Evolutionary conservation across 1,284 basidiomycete genomes (phyloP).

Genomic region (Coniferiporia sulphurascens): DNA sequence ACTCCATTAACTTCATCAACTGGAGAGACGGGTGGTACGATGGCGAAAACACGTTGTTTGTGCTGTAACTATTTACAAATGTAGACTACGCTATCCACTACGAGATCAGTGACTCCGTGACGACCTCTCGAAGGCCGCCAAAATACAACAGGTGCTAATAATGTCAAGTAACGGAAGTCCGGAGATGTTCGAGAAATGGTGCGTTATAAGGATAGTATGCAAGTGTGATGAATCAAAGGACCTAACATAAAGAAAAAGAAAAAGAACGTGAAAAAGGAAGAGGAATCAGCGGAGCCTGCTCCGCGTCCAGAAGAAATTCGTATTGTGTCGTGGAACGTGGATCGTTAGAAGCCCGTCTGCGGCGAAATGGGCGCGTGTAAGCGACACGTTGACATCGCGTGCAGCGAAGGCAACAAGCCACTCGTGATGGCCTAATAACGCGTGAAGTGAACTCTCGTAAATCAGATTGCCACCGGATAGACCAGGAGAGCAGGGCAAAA

Average conservation of each 20-base stretch:
- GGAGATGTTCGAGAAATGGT: background rate
- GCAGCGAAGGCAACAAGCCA: slow-evolving; percentile 29
- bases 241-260: background rate
- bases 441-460: slow-evolving; percentile 4
- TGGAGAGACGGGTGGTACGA: background rate
- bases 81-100: background rate
- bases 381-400: slow-evolving; percentile 26
- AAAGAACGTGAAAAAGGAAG: background rate
- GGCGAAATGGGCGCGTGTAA: slow-evolving; percentile 24
- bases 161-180: background rate
- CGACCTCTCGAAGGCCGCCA: background rate
- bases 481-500: background rate
- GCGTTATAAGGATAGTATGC: background rate
- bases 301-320: background rate
- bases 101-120: background rate
- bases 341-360: slow-evolving; percentile 25
- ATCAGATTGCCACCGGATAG: background rate
- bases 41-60: background rate
- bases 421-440: slow-evolving; percentile 25
- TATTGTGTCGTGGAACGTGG: slow-evolving; percentile 18
- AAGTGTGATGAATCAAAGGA: background rate
- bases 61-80: background rate
- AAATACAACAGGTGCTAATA: background rate
- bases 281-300: slow-evolving; percentile 5
- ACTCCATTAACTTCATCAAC: no score